These are phyloP conservation scores for Microdochium bolleyi DNA, from an alignment of 2,329 filamentous ascomycete species.

Conservation along the genomic window DNA sequence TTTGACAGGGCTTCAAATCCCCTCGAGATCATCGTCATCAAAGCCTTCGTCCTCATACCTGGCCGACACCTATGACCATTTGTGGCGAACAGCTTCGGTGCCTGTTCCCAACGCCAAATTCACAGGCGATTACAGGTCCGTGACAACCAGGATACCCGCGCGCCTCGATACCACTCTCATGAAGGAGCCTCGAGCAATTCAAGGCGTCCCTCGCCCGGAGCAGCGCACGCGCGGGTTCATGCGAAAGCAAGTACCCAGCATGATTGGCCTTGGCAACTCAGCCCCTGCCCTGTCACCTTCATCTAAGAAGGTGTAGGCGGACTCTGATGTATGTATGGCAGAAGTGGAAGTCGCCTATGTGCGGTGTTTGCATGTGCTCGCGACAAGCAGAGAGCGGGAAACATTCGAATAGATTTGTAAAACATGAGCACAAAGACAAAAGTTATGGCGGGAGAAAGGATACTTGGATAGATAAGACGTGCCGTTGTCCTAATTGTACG, in stretches of 20 bases:
- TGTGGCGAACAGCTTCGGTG: conserved; percentile 65
- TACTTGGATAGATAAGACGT: background rate
- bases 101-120: conserved; percentile 55
- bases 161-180: conserved; percentile 81
- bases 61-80: conserved; percentile 66
- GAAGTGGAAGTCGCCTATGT: background rate
- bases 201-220: conserved; percentile 67
- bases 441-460: background rate
- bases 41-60: conserved; percentile 56
- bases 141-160: conserved; percentile 62
- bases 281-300: conserved; percentile 13
- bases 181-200: conserved; percentile 85
- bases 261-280: conserved; percentile 19
- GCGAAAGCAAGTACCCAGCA: conserved; percentile 45
- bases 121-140: conserved; percentile 51
- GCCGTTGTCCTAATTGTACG: background rate
- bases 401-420: background rate
- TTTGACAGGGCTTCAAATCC: conserved; percentile 25
- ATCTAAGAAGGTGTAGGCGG: background rate
- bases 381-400: background rate
- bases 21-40: conserved; percentile 16
- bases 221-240: conserved; percentile 40
- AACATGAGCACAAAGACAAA: background rate
- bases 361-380: background rate
- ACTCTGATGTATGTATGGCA: too few species aligned